Evolutionary conservation across 179 eudicot species (phyloP).

Genomic region (Corrigiola litoralis): DNA sequence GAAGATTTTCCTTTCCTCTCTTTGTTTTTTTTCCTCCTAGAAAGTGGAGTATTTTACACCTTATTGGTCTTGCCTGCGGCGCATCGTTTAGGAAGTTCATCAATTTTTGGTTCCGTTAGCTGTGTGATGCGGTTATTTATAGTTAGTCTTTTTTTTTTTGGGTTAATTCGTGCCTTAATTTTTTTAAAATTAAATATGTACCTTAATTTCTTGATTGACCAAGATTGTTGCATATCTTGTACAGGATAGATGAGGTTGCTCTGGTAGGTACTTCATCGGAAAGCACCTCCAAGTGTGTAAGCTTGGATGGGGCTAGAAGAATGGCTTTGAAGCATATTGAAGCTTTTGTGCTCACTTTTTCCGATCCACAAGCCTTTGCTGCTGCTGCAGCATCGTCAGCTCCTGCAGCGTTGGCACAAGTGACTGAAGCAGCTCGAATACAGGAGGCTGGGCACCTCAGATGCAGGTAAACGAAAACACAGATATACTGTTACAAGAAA

Average conservation of each 20-base stretch:
- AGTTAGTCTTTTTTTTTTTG: no score
- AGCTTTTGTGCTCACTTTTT: conserved; percentile 67
- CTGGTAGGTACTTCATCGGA: conserved; percentile 65
- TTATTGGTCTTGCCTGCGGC: no score
- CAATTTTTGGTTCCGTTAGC: no score
- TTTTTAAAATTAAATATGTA: no score
- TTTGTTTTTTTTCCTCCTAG: no score
- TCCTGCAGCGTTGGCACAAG: conserved; percentile 78
- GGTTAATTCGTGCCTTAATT: no score
- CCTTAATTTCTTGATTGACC: background rate
- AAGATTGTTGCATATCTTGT: conserved; percentile 11
- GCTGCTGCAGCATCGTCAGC: conserved; percentile 78
- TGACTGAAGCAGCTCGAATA: conserved; percentile 81
- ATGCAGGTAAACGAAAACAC: conserved; percentile 96
- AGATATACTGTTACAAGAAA: background rate
- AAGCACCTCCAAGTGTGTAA: conserved; percentile 63
- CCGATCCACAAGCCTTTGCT: conserved; percentile 67
- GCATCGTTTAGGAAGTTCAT: no score
- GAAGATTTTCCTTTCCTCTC: background rate
- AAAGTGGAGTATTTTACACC: no score
- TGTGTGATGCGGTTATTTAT: no score
- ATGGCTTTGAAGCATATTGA: conserved; percentile 90
- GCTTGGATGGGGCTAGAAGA: conserved; percentile 69
- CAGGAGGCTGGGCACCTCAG: conserved; percentile 96
- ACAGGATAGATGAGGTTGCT: conserved; percentile 90